Evolutionary conservation across 2,329 filamentous ascomycete genomes (phyloP).

Genomic region (Paracoccidioides lutzii): DNA sequence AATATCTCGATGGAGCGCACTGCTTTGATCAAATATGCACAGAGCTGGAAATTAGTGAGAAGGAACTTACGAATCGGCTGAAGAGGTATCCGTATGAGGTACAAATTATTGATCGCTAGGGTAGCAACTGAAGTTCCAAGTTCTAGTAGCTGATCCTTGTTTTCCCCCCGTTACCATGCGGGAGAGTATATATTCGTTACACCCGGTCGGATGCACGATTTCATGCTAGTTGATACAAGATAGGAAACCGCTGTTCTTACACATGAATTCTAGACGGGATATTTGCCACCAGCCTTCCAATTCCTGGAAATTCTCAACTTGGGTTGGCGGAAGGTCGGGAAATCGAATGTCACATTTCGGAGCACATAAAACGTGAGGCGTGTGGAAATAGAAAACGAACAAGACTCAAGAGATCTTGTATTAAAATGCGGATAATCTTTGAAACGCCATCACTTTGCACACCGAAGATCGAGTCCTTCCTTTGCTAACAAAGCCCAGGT

Average conservation of each 20-base stretch:
- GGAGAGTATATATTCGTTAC: too few species aligned
- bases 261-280: too few species aligned
- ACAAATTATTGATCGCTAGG: conserved; percentile 35
- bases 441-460: neutral
- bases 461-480: too few species aligned
- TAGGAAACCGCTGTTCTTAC: too few species aligned
- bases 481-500: neutral
- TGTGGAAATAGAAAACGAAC: neutral
- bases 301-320: too few species aligned
- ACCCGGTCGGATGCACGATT: too few species aligned
- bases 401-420: neutral
- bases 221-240: too few species aligned
- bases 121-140: neutral
- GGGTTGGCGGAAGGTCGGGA: neutral
- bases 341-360: neutral
- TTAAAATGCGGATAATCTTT: neutral
- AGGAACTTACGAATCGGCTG: conserved; percentile 31
- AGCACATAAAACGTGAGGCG: neutral
- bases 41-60: conserved; percentile 36
- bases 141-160: too few species aligned
- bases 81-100: conserved; percentile 34
- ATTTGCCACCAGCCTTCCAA: too few species aligned
- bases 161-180: too few species aligned
- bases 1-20: conserved; percentile 37
- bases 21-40: conserved; percentile 41